These are phyloP conservation scores for Meyerozyma sp. DNA, from an alignment of 1,139 yeast species.

Conservation along the genomic window DNA sequence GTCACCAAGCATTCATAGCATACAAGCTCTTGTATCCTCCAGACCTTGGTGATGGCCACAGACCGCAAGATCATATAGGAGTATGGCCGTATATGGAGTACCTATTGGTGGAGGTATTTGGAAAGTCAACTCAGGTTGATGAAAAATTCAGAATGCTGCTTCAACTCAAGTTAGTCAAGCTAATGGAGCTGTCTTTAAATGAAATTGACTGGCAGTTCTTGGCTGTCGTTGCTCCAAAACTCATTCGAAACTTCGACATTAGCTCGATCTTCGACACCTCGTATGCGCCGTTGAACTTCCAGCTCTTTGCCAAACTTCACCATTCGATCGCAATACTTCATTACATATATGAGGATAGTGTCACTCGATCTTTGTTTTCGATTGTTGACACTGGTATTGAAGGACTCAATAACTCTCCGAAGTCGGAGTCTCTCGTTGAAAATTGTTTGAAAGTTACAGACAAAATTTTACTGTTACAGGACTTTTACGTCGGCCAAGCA, in stretches of 20 bases:
- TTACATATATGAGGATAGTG: slow-evolving; percentile 54
- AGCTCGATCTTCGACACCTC: slow-evolving; percentile 14
- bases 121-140: slow-evolving; percentile 30
- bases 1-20: slow-evolving; percentile 29
- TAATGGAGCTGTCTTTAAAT: slow-evolving; percentile 48
- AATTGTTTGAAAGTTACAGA: slow-evolving; percentile 40
- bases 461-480: slow-evolving; percentile 51
- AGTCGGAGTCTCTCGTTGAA: slow-evolving; percentile 16
- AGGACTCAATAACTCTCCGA: slow-evolving; percentile 32
- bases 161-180: slow-evolving; percentile 48
- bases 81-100: slow-evolving; percentile 80
- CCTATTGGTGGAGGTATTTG: slow-evolving; percentile 60
- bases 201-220: slow-evolving; percentile 64
- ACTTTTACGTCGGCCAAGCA: slow-evolving; percentile 23
- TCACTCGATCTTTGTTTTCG: slow-evolving; percentile 50
- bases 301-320: slow-evolving; percentile 45
- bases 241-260: slow-evolving; percentile 15
- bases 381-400: slow-evolving; percentile 54
- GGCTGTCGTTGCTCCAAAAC: slow-evolving; percentile 30
- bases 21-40: slow-evolving; percentile 53
- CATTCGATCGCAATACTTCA: slow-evolving; percentile 67
- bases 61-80: slow-evolving; percentile 50
- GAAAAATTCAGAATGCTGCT: slow-evolving; percentile 35
- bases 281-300: slow-evolving; percentile 20
- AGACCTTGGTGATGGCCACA: slow-evolving; percentile 55